Evolutionary conservation across 2,329 filamentous ascomycete genomes (phyloP), one percentile per base, ranked within the genome.

Genomic region (Arachnopeziza araneosa): DNA sequence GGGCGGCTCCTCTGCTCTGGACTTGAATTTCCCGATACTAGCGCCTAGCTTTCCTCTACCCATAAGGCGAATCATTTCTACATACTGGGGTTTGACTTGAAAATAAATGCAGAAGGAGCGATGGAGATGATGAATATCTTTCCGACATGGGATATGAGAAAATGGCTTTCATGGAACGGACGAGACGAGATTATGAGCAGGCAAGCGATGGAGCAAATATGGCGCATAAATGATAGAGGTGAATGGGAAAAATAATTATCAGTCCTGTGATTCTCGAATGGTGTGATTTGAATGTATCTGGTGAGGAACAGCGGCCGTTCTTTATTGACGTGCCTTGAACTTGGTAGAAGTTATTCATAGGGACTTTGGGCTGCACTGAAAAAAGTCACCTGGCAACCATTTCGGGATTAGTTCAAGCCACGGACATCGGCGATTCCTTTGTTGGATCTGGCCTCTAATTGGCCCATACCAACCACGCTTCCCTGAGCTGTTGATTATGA

Each of bases 1-100:
- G 57, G 26, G 64, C 56, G 62, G 51, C 50, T 58, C 52, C 23
- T 60, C 44, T 55, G 53, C 51, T 60, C 59, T 55, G 54, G 52
- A 30, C 26, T 30, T 30, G 9, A 60, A 61, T 55, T 44, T 44
- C 54, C 58, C 58, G 54, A 56, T 22, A 59, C 54, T 56, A n/a
- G 44, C 44, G 32, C 22, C 48, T 48, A 50, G 57, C 53, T 26
- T 52, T 56, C 58, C 62, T 44, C 36, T 17, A 44, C 10, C 55
- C 56, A 57, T 59, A 59, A 60, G 60, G 56, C 24, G 52, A 4
- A 54, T 44, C 36, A 19, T 44, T 44, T 44, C 17, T 44, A 44
- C 17, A 44, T 44, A 19, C 12, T 30, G 26, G 26, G 26, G 5
- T 30, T 30, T 30, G 4, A 30, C 26, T 30, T 30, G 5, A 30